phyloP scores from a whole-genome alignment of 768 basidiomycete species.

The Mycena epipterygia region DNA sequence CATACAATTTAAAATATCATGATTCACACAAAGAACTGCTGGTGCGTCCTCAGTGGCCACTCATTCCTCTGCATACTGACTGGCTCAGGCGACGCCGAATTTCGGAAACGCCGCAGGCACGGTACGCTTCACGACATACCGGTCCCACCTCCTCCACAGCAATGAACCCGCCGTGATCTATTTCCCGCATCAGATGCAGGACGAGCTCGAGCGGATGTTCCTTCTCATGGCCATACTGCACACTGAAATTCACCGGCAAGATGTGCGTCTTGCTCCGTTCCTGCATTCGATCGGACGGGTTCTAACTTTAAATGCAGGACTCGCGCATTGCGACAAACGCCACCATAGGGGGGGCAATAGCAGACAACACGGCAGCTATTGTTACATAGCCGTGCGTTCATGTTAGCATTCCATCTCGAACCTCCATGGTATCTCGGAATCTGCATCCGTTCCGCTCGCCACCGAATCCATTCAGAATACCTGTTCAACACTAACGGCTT shows the following conservation, averaged over 20 bases:
- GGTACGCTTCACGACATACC: constrained; percentile 11
- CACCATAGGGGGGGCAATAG: no score
- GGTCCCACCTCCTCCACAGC: background rate
- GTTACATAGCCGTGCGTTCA: no score
- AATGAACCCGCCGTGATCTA: constrained; percentile 14
- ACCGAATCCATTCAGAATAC: no score
- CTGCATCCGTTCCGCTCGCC: no score
- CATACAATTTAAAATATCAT: constrained; percentile 8
- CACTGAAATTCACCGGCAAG: constrained; percentile 14
- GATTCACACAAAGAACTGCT: constrained; percentile 9
- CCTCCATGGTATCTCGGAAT: no score
- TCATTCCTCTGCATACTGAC: background rate
- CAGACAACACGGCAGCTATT: no score
- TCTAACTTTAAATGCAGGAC: no score
- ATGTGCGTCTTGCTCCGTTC: constrained; percentile 7
- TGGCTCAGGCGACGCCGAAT: background rate
- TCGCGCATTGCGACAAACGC: no score
- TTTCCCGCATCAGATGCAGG: constrained; percentile 11
- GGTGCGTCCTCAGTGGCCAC: background rate
- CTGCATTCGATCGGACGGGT: no score
- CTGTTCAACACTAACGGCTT: no score
- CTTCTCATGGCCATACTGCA: constrained; percentile 22
- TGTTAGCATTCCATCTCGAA: no score
- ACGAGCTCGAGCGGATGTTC: constrained; percentile 25
- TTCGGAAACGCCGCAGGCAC: background rate